These are phyloP conservation scores for Coemansia sp. DNA, from an alignment of 192 early-diverging fungal species.

Conservation along the genomic window DNA sequence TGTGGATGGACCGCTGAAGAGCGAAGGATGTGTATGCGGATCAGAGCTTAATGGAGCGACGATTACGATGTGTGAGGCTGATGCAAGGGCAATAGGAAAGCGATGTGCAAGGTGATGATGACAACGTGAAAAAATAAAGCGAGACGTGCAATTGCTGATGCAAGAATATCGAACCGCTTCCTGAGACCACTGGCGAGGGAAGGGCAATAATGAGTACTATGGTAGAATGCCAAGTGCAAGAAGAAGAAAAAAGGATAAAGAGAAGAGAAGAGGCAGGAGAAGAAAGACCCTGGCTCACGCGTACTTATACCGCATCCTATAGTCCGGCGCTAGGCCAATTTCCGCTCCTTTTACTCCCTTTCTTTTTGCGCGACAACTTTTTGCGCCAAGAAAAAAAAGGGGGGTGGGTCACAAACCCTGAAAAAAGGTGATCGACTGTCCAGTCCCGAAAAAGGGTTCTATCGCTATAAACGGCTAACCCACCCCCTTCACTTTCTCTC, in stretches of 20 bases:
- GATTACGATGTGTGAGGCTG: constrained; percentile 1
- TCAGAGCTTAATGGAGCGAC: constrained; percentile 5
- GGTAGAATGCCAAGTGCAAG: constrained; percentile 1
- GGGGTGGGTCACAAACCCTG: constrained; percentile 1
- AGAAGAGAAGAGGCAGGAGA: neutral
- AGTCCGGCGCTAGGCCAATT: constrained; percentile 3
- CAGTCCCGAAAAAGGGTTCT: constrained; percentile 7
- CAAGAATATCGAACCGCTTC: constrained; percentile 2
- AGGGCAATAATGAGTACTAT: neutral
- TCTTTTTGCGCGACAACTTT: neutral
- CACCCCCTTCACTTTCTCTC: neutral
- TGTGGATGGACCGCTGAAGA: neutral
- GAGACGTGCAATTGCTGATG: neutral
- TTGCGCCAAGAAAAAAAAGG: neutral
- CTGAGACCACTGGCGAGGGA: neutral
- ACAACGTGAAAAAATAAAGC: neutral
- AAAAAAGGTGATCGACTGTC: neutral
- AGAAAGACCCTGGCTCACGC: neutral
- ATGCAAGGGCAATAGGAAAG: neutral
- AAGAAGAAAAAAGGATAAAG: neutral
- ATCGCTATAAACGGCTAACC: neutral
- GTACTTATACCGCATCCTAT: neutral
- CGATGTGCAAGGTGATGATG: neutral
- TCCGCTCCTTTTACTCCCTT: neutral
- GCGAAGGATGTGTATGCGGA: constrained; percentile 8